Base-by-base conservation (phyloP, 768 basidiomycete genomes). In the Boletus rufocinnamomeus region DNA sequence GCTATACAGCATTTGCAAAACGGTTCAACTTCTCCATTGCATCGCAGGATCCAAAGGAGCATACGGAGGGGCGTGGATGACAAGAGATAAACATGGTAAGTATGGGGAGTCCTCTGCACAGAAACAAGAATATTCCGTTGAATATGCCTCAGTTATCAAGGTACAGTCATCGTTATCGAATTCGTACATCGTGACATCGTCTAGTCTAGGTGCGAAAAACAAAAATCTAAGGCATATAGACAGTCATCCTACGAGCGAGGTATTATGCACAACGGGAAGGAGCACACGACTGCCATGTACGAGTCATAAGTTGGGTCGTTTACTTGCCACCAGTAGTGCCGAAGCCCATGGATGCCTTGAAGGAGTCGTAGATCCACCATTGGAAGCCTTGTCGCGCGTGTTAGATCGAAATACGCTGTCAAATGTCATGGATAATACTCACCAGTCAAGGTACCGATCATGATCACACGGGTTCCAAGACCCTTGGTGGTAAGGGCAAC, bases 361-460 rank as follows among this genome's bases (percentile, higher is more conserved):
- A 93, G 51, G 84, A 79, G 72, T 93, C 93, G 73, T 93, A 94
- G 76, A 94, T 92, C 89, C 91, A 93, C 91, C 90, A 92, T 81
- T 92, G 89, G 88, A 91, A 91, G 69, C 89, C 92, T 78, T 76
- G 38, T 30, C 13, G 6, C 17, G 6, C 7, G 19, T 8, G 70
- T 63, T 44, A 52, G 55, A 52, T 41, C 27, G 8, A 40, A 2
- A 21, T 25, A 16, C 19, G 2, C 6, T 8, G 14, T 50, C 47
- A 3, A 37, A 0, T 14, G 5, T 37, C 9, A 47, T n/a, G 7
- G 13, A 9, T 3, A 2, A 32, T 1, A 61, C 76, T 67, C 57
- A 76, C 77, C 78, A 55, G 80, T 80, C 62, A 81, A 63, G 30
- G 79, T 81, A 69, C 85, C 87, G 66, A 93, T 92, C 91, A 92